A percentile compares a stretch with the other conserved stretches of the same genome.
Conservation (phyloP, 129 eudicot species). For the Sambucus nigra region DNA sequence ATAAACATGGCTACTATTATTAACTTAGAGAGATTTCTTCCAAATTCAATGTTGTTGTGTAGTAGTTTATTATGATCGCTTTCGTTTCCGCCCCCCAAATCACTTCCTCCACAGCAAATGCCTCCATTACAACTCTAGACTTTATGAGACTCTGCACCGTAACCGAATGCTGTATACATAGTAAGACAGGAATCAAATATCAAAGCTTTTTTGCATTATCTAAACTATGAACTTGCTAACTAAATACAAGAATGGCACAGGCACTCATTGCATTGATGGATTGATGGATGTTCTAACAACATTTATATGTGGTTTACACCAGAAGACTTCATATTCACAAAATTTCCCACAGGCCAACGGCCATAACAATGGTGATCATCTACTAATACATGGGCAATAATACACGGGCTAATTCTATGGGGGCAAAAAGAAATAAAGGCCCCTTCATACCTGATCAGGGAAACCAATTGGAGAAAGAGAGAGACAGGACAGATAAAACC, state of each 20-base stretch:
- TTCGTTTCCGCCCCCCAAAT: no score
- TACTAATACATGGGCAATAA: slow-evolving; percentile 33
- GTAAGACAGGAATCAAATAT: no score
- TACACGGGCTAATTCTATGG: slow-evolving; percentile 43
- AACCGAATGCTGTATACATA: no score
- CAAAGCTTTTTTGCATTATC: no score
- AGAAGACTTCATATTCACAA: slow-evolving; percentile 51
- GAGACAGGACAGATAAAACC: slow-evolving; percentile 26
- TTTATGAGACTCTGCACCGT: no score
- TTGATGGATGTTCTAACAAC: slow-evolving; percentile 24
- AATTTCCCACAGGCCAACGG: slow-evolving; percentile 47
- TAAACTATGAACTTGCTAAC: no score
- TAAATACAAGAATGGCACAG: slow-evolving; percentile 10
- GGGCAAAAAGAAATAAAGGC: slow-evolving; percentile 24
- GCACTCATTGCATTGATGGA: background rate
- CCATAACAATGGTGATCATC: slow-evolving; percentile 42
- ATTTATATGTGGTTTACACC: slow-evolving; percentile 30
- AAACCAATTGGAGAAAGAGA: background rate
- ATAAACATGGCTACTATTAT: no score
- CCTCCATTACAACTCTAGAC: no score
- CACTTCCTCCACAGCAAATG: no score
- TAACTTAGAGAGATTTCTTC: no score
- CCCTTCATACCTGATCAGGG: slow-evolving; percentile 12
- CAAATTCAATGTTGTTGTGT: no score
- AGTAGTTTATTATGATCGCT: no score